These are phyloP conservation scores for Xylaria sp. DNA, from an alignment of 2,329 filamentous ascomycete genomes.

Conservation along the genomic window DNA sequence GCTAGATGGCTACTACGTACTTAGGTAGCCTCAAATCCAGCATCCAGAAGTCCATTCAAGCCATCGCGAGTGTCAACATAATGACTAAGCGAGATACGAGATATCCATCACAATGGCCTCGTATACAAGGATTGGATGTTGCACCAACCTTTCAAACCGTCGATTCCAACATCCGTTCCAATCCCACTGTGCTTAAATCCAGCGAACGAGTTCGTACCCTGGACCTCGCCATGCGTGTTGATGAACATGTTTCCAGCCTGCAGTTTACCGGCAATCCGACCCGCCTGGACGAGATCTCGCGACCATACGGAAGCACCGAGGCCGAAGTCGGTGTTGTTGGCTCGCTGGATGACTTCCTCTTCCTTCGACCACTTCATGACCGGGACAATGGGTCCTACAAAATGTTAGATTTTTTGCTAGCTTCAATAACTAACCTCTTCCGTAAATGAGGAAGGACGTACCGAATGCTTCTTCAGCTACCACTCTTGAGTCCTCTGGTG, in stretches of 20 bases:
- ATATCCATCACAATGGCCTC: constrained; percentile 4
- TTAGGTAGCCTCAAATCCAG: background rate
- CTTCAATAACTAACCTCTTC: too few relatives aligned
- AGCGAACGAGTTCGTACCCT: constrained; percentile 56
- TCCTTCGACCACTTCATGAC: constrained; percentile 57
- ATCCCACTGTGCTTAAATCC: constrained; percentile 64
- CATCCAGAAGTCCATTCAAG: background rate
- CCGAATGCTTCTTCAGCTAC: constrained; percentile 45
- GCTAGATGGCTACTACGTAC: background rate
- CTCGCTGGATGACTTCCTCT: constrained; percentile 57
- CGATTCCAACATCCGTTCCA: constrained; percentile 59
- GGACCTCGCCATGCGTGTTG: constrained; percentile 58
- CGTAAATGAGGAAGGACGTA: constrained; percentile 16
- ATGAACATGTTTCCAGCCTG: constrained; percentile 65
- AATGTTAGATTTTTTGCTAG: background rate
- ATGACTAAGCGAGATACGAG: background rate
- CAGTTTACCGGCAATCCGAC: constrained; percentile 58
- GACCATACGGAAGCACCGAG: constrained; percentile 66
- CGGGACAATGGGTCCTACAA: constrained; percentile 55
- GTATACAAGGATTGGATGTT: constrained; percentile 44
- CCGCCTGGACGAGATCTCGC: constrained; percentile 59
- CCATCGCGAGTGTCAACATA: background rate
- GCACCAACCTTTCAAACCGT: constrained; percentile 51
- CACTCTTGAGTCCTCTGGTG: constrained; percentile 41
- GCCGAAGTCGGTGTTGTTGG: constrained; percentile 61